These are phyloP conservation scores for Acmispon strigosus DNA, from an alignment of 306 rosid species.

Conservation along the genomic window DNA sequence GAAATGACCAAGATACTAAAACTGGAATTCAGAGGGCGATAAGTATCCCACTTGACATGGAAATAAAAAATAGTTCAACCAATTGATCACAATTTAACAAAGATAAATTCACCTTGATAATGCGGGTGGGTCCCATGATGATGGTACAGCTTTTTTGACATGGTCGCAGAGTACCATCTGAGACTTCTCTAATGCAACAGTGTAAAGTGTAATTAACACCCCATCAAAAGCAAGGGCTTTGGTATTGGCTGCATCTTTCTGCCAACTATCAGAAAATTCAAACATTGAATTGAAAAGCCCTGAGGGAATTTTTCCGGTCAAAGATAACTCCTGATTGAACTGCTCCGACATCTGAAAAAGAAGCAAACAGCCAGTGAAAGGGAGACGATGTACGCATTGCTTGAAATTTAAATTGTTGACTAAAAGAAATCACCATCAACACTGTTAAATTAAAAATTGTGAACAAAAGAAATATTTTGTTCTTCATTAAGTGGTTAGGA, in stretches of 20 bases:
- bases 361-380: constrained; percentile 19
- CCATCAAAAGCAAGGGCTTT: constrained; percentile 95
- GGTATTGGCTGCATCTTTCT: constrained; percentile 87
- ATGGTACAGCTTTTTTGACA: constrained; percentile 75
- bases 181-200: constrained; percentile 89
- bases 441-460: background rate
- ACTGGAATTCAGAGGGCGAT: background rate
- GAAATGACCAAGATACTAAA: background rate
- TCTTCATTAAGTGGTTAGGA: background rate
- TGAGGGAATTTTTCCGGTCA: constrained; percentile 92
- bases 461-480: background rate
- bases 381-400: constrained; percentile 3
- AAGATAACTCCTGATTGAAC: constrained; percentile 83
- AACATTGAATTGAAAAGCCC: constrained; percentile 95
- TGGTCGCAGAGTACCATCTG: constrained; percentile 72
- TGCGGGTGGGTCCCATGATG: constrained; percentile 92
- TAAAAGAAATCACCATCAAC: background rate
- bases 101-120: constrained; percentile 64
- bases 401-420: background rate
- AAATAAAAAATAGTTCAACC: constrained; percentile 10
- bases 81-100: background rate
- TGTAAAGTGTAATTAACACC: constrained; percentile 82
- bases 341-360: constrained; percentile 93
- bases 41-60: constrained; percentile 10
- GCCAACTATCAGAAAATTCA: constrained; percentile 96